Percentiles rank a stretch among this genome's conserved stretches.
These are phyloP conservation scores for Aschersonia sp. DNA, from an alignment of 2,329 filamentous ascomycete species.

Conservation along the genomic window DNA sequence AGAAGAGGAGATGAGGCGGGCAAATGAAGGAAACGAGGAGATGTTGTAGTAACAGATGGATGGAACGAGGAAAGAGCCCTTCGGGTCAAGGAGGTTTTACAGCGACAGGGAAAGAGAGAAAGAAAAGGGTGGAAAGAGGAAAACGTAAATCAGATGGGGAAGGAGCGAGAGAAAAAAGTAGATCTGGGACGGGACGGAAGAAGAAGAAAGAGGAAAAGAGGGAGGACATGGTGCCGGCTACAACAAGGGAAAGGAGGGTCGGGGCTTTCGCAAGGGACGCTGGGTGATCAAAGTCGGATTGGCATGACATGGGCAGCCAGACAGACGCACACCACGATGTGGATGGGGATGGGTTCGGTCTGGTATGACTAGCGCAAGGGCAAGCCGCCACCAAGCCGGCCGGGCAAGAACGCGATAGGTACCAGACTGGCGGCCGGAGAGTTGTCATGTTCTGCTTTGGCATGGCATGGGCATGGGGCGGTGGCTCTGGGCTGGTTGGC, in stretches of 20 bases:
- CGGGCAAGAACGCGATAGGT: not conserved
- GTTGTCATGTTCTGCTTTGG: not conserved
- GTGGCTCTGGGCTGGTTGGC: not conserved
- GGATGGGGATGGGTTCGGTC: conserved; percentile 4
- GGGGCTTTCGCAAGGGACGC: conserved; percentile 3
- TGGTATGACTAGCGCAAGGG: conserved; percentile 6
- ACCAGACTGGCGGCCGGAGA: not conserved
- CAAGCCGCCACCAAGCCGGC: conserved; percentile 3
- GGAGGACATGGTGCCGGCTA: conserved; percentile 2
- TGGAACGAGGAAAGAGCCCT: not conserved
- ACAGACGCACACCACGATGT: conserved; percentile 1
- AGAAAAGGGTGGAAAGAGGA: conserved; percentile 4
- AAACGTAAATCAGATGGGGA: conserved; percentile 4
- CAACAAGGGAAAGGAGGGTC: conserved; percentile 4
- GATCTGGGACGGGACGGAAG: conserved; percentile 5
- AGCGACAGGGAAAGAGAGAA: not conserved
- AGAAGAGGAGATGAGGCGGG: not conserved
- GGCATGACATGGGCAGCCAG: not conserved
- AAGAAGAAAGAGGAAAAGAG: conserved; percentile 2
- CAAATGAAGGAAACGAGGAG: not conserved
- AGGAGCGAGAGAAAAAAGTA: conserved; percentile 4
- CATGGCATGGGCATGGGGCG: no score
- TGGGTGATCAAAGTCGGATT: conserved; percentile 5
- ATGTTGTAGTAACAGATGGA: not conserved
- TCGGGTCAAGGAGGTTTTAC: not conserved